phyloP scores from a whole-genome alignment of 208 protist species.

The Acanthamoeba culbertsoni region DNA sequence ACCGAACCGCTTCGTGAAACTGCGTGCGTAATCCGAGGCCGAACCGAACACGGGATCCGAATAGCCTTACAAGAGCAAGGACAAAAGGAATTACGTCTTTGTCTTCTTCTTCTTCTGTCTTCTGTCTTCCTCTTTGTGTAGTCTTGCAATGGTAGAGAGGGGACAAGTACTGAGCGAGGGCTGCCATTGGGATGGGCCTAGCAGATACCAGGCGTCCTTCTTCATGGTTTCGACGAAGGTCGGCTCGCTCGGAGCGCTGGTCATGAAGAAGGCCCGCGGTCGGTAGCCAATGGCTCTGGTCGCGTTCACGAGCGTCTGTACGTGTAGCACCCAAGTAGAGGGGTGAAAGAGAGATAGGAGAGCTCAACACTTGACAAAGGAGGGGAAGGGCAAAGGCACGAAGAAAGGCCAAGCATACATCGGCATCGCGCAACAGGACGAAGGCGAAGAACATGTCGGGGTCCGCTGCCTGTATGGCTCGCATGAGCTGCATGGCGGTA shows the following conservation, averaged over 20 bases:
- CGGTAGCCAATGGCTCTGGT: neutral
- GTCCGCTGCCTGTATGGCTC: neutral
- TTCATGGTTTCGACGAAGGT: neutral
- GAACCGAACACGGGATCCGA: neutral
- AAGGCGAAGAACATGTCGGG: conserved; percentile 21
- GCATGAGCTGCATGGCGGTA: neutral
- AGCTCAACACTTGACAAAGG: neutral
- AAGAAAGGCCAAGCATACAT: neutral
- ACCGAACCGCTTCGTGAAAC: neutral
- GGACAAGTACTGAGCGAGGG: neutral
- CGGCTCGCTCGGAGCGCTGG: neutral
- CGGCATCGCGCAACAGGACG: neutral
- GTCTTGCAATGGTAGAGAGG: no score
- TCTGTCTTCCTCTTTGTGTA: no score
- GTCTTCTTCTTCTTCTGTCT: no score
- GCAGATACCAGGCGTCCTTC: neutral
- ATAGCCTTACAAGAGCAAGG: neutral
- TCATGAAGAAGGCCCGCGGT: neutral
- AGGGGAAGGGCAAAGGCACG: neutral
- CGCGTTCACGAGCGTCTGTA: neutral
- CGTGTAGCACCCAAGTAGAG: neutral
- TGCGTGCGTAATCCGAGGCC: neutral
- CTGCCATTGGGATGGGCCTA: neutral
- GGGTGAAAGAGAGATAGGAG: neutral
- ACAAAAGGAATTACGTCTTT: no score